Percentiles rank a stretch among this genome's conserved stretches.
Conservation (phyloP, 805 yeast genomes). For the Wickerhamiella brachini region DNA sequence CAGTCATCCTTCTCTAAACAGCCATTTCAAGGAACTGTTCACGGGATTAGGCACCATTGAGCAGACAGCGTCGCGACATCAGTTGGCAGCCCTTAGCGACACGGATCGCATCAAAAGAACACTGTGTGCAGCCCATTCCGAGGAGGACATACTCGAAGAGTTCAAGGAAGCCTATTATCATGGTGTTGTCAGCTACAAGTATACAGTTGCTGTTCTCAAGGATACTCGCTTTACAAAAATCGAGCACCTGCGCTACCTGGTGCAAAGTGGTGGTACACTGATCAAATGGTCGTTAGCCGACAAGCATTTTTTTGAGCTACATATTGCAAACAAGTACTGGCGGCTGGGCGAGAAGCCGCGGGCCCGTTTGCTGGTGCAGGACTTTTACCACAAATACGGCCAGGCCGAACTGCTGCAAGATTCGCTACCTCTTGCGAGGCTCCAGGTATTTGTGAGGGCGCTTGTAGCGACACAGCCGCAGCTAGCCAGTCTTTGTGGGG, state of each 20-base stretch:
- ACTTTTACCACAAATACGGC: conserved; percentile 15
- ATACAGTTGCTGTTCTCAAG: conserved; percentile 16
- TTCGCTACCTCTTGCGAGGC: conserved; percentile 1
- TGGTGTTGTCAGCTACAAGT: conserved; percentile 15
- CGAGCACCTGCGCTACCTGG: conserved; percentile 16
- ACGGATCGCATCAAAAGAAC: conserved; percentile 1
- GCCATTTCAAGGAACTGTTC: conserved; percentile 14
- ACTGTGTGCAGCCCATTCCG: conserved; percentile 6
- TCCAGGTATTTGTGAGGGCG: conserved; percentile 10
- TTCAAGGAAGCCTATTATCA: conserved; percentile 19
- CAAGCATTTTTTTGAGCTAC: conserved; percentile 17
- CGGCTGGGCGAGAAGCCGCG: conserved; percentile 9
- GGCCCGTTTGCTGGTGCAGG: conserved; percentile 13
- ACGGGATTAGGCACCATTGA: conserved; percentile 12
- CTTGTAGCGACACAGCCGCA: conserved; percentile 6
- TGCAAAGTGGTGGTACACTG: conserved; percentile 18
- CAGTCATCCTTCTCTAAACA: conserved; percentile 10
- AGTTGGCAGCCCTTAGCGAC: background rate
- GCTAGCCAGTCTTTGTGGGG: background rate
- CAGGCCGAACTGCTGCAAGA: conserved; percentile 1
- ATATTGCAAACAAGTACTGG: conserved; percentile 21
- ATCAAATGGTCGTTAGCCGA: conserved; percentile 17
- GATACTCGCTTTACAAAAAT: conserved; percentile 14
- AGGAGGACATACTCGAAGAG: conserved; percentile 11
- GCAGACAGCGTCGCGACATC: background rate